Conservation (phyloP, 192 early-diverging fungal species). For the Linnemannia zychae region DNA sequence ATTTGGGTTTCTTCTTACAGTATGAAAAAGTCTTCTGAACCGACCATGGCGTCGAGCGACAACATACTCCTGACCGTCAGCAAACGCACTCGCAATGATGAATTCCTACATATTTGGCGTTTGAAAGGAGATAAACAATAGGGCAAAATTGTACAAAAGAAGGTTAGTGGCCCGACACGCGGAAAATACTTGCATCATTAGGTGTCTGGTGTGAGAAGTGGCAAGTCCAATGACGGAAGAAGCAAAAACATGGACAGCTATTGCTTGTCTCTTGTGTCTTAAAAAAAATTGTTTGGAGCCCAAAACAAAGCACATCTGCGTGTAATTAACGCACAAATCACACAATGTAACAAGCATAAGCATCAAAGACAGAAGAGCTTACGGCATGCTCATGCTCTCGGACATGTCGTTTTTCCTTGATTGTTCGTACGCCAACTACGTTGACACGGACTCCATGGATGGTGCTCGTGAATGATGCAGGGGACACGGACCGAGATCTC, state of each 20-base stretch:
- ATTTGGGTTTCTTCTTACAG: constrained; percentile 24
- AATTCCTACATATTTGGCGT: constrained; percentile 44
- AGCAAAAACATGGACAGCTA: not conserved
- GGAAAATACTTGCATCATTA: constrained; percentile 5
- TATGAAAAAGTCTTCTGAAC: constrained; percentile 57
- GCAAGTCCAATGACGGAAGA: not conserved
- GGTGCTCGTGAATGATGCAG: constrained; percentile 15
- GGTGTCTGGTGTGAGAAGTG: not conserved
- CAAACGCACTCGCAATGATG: constrained; percentile 53
- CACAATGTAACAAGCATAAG: not conserved
- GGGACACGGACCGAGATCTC: constrained; percentile 4
- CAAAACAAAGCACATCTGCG: not conserved
- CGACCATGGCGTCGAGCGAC: constrained; percentile 63
- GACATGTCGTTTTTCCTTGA: constrained; percentile 53
- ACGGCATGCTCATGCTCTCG: constrained; percentile 56
- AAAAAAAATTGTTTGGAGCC: not conserved
- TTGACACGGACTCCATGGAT: constrained; percentile 57
- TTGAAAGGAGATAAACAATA: no score
- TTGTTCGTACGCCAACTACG: constrained; percentile 52
- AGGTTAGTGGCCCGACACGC: not conserved
- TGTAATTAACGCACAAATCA: no score
- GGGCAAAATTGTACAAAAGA: not conserved
- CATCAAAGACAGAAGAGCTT: constrained; percentile 7
- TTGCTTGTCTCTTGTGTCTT: not conserved
- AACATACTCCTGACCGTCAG: constrained; percentile 25